Evolutionary conservation across 2,329 filamentous ascomycete genomes (phyloP).

Genomic region (Atkinsonella texensis): DNA sequence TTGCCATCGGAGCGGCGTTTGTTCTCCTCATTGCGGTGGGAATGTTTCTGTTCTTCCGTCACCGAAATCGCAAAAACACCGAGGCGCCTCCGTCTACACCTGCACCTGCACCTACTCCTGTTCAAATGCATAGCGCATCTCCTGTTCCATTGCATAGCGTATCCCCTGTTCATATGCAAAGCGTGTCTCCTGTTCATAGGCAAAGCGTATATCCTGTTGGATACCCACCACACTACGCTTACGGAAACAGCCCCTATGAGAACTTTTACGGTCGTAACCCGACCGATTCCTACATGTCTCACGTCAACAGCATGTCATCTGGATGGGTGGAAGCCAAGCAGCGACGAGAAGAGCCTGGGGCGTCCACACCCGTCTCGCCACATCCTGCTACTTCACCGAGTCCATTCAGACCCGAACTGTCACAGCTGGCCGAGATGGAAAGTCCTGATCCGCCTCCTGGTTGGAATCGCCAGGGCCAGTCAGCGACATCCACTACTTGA

Average conservation of each 20-base stretch:
- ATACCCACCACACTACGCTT: conserved; percentile 4
- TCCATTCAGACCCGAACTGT: neutral
- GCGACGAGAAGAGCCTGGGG: conserved; percentile 6
- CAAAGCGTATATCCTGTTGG: conserved; percentile 1
- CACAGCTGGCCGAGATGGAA: conserved; percentile 10
- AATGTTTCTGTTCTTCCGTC: conserved; percentile 9
- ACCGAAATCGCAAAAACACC: conserved; percentile 3
- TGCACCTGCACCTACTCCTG: neutral
- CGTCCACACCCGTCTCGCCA: neutral
- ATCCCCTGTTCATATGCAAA: neutral
- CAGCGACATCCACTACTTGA: neutral
- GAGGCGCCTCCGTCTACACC: neutral
- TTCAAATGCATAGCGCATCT: neutral
- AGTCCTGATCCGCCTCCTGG: conserved; percentile 5
- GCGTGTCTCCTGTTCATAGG: neutral
- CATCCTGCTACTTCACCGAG: neutral
- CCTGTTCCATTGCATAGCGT: neutral
- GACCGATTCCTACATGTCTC: conserved; percentile 7
- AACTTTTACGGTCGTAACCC: conserved; percentile 3
- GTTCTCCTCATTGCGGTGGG: conserved; percentile 12
- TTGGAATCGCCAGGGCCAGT: neutral
- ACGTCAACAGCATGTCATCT: conserved; percentile 1
- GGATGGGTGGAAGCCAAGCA: conserved; percentile 3
- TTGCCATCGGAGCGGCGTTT: conserved; percentile 14
- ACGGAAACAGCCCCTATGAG: conserved; percentile 4